Conservation (phyloP, 78 protist species). For the slime mould (Dictyostelium discoideum) region DNA sequence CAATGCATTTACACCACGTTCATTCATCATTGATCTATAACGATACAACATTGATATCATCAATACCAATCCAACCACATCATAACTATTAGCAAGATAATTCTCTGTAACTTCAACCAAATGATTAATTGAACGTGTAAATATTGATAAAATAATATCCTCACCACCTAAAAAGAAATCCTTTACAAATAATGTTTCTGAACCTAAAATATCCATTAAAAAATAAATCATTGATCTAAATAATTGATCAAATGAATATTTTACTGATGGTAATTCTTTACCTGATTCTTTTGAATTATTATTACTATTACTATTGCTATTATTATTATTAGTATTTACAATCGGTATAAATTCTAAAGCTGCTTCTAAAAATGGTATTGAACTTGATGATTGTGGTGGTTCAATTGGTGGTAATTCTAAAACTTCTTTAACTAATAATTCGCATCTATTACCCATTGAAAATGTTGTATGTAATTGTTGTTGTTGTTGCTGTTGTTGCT, state of each 20-base stretch:
- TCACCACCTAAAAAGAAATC: constrained; percentile 76
- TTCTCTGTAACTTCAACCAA: constrained; percentile 9
- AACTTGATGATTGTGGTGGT: constrained; percentile 21
- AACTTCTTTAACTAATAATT: not conserved
- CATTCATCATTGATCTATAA: not conserved
- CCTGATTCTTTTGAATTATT: not conserved
- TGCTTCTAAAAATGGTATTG: constrained; percentile 32
- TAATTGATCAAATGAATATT: constrained; percentile 70
- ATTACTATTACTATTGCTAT: not conserved
- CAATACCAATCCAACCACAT: not conserved
- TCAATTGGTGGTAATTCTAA: constrained; percentile 51
- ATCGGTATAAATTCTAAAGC: not conserved
- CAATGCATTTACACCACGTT: not conserved
- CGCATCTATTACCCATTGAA: constrained; percentile 14
- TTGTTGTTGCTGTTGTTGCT: not conserved
- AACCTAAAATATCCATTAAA: constrained; percentile 34
- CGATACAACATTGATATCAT: constrained; percentile 10
- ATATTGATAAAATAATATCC: constrained; percentile 27
- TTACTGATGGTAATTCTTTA: not conserved
- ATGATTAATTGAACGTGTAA: not conserved
- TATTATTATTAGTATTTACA: not conserved
- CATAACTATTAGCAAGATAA: constrained; percentile 5
- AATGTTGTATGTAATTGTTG: not conserved
- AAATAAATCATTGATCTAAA: constrained; percentile 49
- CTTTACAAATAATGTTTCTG: constrained; percentile 26